Evolutionary conservation across 2,329 filamentous ascomycete species (phyloP).

Genomic region (Hypoxylon rubiginosum): DNA sequence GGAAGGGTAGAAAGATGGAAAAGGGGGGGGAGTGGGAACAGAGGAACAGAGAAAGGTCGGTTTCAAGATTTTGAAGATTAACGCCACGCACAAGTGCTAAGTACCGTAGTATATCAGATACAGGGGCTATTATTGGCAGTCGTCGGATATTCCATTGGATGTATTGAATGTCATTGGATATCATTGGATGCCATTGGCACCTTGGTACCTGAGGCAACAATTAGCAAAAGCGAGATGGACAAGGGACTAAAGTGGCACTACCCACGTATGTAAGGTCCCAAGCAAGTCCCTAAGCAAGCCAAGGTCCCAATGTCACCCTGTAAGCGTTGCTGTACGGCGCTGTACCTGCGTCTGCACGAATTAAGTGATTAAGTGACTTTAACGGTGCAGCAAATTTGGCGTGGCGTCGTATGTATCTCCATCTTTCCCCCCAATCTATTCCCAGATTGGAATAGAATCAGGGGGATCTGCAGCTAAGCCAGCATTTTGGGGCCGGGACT

Average conservation of each 20-base stretch:
- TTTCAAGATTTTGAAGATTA: conserved; percentile 30
- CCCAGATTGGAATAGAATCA: conserved; percentile 34
- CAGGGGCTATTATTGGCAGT: background rate
- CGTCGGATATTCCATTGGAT: background rate
- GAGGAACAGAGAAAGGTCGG: conserved; percentile 32
- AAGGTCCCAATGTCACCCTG: background rate
- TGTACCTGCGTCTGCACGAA: conserved; percentile 40
- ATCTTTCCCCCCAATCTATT: conserved; percentile 16
- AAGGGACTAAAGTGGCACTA: conserved; percentile 18
- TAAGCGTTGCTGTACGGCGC: background rate
- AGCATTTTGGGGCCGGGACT: conserved; percentile 4
- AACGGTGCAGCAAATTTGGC: conserved; percentile 28
- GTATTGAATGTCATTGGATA: background rate
- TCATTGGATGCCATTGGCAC: conserved; percentile 17
- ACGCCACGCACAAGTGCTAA: conserved; percentile 24
- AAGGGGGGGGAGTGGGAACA: conserved; percentile 33
- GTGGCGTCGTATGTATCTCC: conserved; percentile 18
- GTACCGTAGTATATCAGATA: background rate
- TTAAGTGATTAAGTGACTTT: conserved; percentile 29
- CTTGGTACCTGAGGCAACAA: conserved; percentile 5
- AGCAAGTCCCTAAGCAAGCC: background rate
- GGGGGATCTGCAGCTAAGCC: conserved; percentile 41
- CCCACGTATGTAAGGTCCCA: background rate
- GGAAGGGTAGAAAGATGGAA: too few relatives aligned
- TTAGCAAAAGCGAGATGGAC: background rate